Base-by-base conservation (phyloP, 2,329 filamentous ascomycete genomes). In the Epichloe sibirici region DNA sequence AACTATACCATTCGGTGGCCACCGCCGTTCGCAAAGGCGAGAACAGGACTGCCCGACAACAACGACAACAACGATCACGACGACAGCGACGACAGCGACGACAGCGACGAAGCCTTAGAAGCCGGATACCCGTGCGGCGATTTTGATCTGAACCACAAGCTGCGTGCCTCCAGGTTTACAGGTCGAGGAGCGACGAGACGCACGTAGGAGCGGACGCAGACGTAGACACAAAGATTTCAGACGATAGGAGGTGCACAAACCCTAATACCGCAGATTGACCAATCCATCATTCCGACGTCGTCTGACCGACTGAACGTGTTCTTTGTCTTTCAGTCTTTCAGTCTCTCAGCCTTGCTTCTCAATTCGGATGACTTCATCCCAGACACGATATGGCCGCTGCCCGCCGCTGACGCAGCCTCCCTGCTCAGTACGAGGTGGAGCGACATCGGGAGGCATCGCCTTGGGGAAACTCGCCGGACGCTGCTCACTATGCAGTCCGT, bases 321-420 rank as follows among this genome's bases (percentile, higher is more conserved):
- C 13, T 50, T 25, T 34, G 15, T 45, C 17, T 21, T 21, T 21
- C 17, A 21, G 15, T 45, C 40, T 28, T 28, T 25, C 23, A 13
- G 42, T 25, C 40, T 25, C 42, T 42, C 6, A 21, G 42, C 42
- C 11, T 44, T 12, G 42, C 21, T 25, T 13, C 42, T 28, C 17
- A 25, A 3, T 44, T 50, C 53, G 47, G 46, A 52, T 55, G 50
- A 40, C 46, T 55, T 43, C 50, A 44, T 48, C 52, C 50, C 50
- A 52, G 50, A 39, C 50, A 35, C 39, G 53, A 47, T 43, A 52
- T 48, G 53, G 47, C 49, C 49, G 50, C 50, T 52, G 53, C 53
- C 31, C 43, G 48, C 52, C 40, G 48, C 52, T 54, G 52, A 51
- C 13, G 45, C 52, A 54, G 52, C 42, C 44, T 48, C 44, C 44